Conservation (phyloP, 805 yeast genomes). For the Henningerozyma blattae region DNA sequence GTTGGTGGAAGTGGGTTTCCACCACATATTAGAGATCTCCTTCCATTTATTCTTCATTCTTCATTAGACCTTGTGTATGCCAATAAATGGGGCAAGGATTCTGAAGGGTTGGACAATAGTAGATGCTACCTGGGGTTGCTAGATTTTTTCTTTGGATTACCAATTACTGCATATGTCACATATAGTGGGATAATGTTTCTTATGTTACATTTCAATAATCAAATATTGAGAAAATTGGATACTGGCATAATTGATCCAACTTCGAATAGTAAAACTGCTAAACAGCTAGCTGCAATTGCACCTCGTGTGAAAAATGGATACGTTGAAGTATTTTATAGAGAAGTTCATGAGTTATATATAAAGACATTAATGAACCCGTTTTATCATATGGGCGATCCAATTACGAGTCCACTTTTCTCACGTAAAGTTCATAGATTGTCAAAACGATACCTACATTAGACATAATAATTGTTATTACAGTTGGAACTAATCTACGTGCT, state of each 20-base stretch:
- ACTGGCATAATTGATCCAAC: too few relatives aligned
- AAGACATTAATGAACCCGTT: conserved; percentile 82
- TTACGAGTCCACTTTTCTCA: conserved; percentile 66
- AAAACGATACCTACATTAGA: too few relatives aligned
- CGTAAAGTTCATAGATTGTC: too few relatives aligned
- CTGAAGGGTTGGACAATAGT: neutral
- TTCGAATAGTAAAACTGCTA: too few relatives aligned
- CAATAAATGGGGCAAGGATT: too few relatives aligned
- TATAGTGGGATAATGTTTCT: conserved; percentile 79
- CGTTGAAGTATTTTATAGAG: conserved; percentile 80
- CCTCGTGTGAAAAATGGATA: too few relatives aligned
- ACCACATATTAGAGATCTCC: conserved; percentile 68
- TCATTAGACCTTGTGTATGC: conserved; percentile 77
- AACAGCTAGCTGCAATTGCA: neutral
- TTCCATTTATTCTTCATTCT: conserved; percentile 81
- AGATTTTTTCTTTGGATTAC: conserved; percentile 75
- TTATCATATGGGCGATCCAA: conserved; percentile 63
- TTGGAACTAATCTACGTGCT: too few relatives aligned
- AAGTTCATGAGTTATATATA: conserved; percentile 77
- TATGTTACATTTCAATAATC: too few relatives aligned
- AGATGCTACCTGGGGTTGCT: conserved; percentile 55
- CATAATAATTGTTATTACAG: too few relatives aligned
- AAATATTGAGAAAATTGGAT: too few relatives aligned
- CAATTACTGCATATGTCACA: conserved; percentile 76
- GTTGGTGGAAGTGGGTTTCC: too few relatives aligned